A percentile compares a stretch with the other conserved stretches of the same genome.
These are phyloP conservation scores for Gaeumannomyces sp. DNA, from an alignment of 2,329 filamentous ascomycete species.

Conservation along the genomic window DNA sequence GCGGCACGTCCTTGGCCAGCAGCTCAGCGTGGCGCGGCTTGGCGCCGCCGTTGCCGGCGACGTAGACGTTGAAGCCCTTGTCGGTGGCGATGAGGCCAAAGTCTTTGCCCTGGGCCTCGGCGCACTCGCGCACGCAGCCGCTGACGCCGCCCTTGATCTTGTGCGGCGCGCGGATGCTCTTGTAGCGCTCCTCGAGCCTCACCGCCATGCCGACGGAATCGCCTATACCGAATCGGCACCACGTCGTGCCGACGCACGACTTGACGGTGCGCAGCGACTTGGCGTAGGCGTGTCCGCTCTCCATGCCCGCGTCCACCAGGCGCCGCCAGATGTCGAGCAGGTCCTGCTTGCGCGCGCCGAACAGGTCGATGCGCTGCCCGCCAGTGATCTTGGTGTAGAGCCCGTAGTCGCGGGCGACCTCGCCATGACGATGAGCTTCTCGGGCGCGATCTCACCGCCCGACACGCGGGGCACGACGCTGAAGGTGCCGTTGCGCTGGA, in stretches of 20 bases:
- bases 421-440: slow-evolving; percentile 76
- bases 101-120: slow-evolving; percentile 88
- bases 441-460: slow-evolving; percentile 80
- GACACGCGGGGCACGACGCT: slow-evolving; percentile 79
- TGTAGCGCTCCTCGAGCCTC: slow-evolving; percentile 81
- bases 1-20: slow-evolving; percentile 78
- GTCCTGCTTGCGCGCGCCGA: slow-evolving; percentile 84
- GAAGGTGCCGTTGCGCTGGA: slow-evolving; percentile 87
- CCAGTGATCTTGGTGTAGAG: slow-evolving; percentile 92
- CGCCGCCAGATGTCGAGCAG: slow-evolving; percentile 75
- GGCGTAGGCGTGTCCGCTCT: slow-evolving; percentile 85
- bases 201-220: slow-evolving; percentile 91
- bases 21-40: slow-evolving; percentile 78
- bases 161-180: slow-evolving; percentile 81
- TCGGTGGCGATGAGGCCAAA: slow-evolving; percentile 90
- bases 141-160: slow-evolving; percentile 89
- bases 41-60: slow-evolving; percentile 82
- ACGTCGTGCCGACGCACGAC: slow-evolving; percentile 84
- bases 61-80: slow-evolving; percentile 90
- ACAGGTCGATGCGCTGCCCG: slow-evolving; percentile 88
- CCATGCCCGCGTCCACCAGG: slow-evolving; percentile 78
- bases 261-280: slow-evolving; percentile 87
- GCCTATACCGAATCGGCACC: slow-evolving; percentile 84
- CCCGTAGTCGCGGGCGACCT: slow-evolving; percentile 75
- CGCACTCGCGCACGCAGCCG: slow-evolving; percentile 87